A percentile compares a stretch with the other conserved stretches of the same genome.
phyloP scores from a whole-genome alignment of 257 asterid species.

The Nicotiana paniculata region DNA sequence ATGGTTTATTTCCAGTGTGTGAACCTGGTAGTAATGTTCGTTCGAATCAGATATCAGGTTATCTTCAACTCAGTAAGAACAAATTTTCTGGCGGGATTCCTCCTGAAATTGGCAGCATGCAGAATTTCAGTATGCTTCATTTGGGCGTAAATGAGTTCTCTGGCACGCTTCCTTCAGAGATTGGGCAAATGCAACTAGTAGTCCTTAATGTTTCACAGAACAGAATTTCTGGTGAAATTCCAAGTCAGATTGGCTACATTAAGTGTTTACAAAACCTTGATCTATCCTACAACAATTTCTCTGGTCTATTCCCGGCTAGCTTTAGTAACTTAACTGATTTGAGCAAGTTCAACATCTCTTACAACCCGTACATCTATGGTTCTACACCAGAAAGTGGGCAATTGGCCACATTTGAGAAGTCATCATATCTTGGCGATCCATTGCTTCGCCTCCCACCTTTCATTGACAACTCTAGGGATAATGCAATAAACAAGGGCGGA shows the following conservation, averaged over 20 bases:
- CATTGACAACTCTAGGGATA: constrained; percentile 31
- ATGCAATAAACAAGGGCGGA: background rate
- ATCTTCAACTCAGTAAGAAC: constrained; percentile 71
- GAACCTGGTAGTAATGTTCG: constrained; percentile 51
- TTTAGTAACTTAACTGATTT: constrained; percentile 51
- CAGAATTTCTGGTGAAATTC: constrained; percentile 58
- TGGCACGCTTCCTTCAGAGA: constrained; percentile 51
- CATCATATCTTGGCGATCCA: constrained; percentile 72
- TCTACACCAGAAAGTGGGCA: constrained; percentile 60
- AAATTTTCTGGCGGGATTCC: constrained; percentile 62
- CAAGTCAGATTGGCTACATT: constrained; percentile 53
- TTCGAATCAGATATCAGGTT: constrained; percentile 52
- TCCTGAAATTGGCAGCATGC: constrained; percentile 54
- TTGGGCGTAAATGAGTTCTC: constrained; percentile 48
- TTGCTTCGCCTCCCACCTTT: constrained; percentile 60
- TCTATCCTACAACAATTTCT: constrained; percentile 68
- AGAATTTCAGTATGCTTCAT: constrained; percentile 68
- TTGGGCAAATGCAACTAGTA: constrained; percentile 44
- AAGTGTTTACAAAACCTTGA: constrained; percentile 72
- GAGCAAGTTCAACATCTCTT: constrained; percentile 75
- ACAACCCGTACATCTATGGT: constrained; percentile 67
- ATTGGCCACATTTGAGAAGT: constrained; percentile 63
- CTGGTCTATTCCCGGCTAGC: constrained; percentile 59
- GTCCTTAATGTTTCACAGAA: constrained; percentile 59
- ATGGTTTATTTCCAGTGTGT: constrained; percentile 74